Evolutionary conservation across 441 rosid species (phyloP), one percentile per base, ranked within the genome.

Genomic region (Euphorbia celastroides): DNA sequence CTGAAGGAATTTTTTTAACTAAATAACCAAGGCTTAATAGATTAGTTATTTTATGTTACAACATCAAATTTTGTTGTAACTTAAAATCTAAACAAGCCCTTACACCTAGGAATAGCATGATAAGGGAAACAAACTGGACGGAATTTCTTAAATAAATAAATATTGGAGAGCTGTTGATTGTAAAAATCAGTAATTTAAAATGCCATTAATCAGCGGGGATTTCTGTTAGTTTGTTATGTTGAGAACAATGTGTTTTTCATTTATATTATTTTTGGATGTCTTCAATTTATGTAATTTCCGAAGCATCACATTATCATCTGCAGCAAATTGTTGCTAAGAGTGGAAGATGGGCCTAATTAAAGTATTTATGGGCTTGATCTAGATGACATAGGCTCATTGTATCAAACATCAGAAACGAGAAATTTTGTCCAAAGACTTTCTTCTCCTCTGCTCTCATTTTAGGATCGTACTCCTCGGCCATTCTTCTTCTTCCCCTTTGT

Each of bases 351-450:
- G 54, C 54, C 23, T 1, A 0, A 20, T 5, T 12, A 2, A 9
- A 5, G 22, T 7, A 5, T n/a, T 3, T 51, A 16, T 51, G 56
- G 56, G 56, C 26, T 20, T 10, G 25, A 51, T 20, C 2, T 8
- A 0, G 7, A 19, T 3, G 10, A n/a, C 22, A 19, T 20, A 48
- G 22, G 48, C 57, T 36, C 30, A 32, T 10, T 12, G 7, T 28
- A 46, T 23, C 26, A 42, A 28, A 34, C 4, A 34, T 4, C 8
- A 28, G 22, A 55, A 13, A 42, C 11, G 34, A 1, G 22, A 68
- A 38, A 57, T 72, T 74, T 69, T 64, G 69, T 78, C 78, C 70
- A 27, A 25, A 67, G 19, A 27, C 7, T 0, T 51, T 19, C 26
- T 13, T 14, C 60, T 57, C 20, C 60, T 27, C 60, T 57, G 60